Evolutionary conservation across 2,329 filamentous ascomycete species (phyloP).

Genomic region (Cladophialophora carrionii): DNA sequence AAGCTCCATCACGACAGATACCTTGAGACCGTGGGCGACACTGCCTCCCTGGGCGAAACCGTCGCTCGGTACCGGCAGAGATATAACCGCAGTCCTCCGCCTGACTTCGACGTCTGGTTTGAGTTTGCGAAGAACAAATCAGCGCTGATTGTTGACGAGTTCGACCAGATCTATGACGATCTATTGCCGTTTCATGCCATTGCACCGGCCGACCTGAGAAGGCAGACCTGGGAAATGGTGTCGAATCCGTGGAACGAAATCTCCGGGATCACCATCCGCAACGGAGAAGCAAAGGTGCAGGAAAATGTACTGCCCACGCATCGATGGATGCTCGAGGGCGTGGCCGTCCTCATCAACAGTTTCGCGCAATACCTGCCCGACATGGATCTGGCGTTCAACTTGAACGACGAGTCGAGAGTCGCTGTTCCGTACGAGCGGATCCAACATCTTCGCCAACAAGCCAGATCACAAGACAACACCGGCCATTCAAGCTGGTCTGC

Average conservation of each 20-base stretch:
- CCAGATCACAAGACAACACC: slow-evolving; percentile 28
- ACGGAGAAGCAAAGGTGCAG: slow-evolving; percentile 56
- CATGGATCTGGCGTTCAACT: slow-evolving; percentile 66
- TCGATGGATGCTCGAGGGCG: slow-evolving; percentile 62
- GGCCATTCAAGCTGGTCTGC: slow-evolving; percentile 43
- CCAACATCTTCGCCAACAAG: slow-evolving; percentile 44
- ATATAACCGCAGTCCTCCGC: slow-evolving; percentile 60
- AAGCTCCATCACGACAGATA: slow-evolving; percentile 55
- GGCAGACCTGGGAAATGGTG: slow-evolving; percentile 57
- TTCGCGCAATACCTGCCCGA: slow-evolving; percentile 62
- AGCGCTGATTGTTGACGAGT: slow-evolving; percentile 62
- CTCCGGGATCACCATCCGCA: slow-evolving; percentile 60
- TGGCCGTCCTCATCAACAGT: slow-evolving; percentile 57
- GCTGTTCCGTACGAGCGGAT: slow-evolving; percentile 56
- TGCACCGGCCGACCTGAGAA: slow-evolving; percentile 55
- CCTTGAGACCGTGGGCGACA: slow-evolving; percentile 52
- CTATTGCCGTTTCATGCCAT: slow-evolving; percentile 60
- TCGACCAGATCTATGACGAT: slow-evolving; percentile 62
- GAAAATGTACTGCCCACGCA: slow-evolving; percentile 59
- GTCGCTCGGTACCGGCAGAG: slow-evolving; percentile 56
- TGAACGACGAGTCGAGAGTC: slow-evolving; percentile 64
- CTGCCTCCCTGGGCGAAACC: slow-evolving; percentile 54
- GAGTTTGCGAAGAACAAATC: slow-evolving; percentile 57
- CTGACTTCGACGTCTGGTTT: slow-evolving; percentile 65
- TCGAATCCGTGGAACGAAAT: slow-evolving; percentile 60